phyloP scores from a whole-genome alignment of 805 yeast species.

The Zygoascus flipseniorum region DNA sequence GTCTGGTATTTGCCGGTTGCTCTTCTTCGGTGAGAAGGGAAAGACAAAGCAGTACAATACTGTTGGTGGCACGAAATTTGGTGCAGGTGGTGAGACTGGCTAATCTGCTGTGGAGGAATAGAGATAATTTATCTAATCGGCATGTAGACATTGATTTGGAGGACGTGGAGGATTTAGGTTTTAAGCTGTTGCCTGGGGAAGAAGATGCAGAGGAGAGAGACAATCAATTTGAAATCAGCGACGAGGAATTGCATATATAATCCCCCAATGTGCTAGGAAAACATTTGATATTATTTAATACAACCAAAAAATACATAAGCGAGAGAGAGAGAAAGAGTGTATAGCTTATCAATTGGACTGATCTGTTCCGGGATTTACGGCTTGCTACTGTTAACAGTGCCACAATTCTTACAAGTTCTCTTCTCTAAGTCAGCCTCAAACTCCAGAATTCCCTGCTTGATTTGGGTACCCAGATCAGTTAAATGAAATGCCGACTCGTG shows the following conservation, averaged over 20 bases:
- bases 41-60: constrained; percentile 7
- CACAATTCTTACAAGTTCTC: constrained; percentile 70
- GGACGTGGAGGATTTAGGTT: constrained; percentile 9
- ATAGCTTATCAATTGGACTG: background rate
- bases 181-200: constrained; percentile 9
- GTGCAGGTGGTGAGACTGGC: constrained; percentile 10
- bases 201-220: constrained; percentile 4
- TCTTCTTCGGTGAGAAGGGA: constrained; percentile 9
- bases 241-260: background rate
- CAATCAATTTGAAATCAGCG: background rate
- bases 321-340: background rate
- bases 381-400: constrained; percentile 35
- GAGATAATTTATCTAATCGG: constrained; percentile 5
- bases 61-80: constrained; percentile 9
- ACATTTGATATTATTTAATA: too few species aligned
- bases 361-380: constrained; percentile 3
- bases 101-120: constrained; percentile 10
- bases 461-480: constrained; percentile 80
- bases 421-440: constrained; percentile 56
- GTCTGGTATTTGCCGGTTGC: constrained; percentile 12
- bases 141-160: constrained; percentile 10
- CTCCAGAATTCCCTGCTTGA: constrained; percentile 63
- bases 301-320: background rate
- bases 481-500: constrained; percentile 68
- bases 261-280: too few species aligned